phyloP scores from a whole-genome alignment of 73 alveolate genomes.

The Paramecium sonneborni region DNA sequence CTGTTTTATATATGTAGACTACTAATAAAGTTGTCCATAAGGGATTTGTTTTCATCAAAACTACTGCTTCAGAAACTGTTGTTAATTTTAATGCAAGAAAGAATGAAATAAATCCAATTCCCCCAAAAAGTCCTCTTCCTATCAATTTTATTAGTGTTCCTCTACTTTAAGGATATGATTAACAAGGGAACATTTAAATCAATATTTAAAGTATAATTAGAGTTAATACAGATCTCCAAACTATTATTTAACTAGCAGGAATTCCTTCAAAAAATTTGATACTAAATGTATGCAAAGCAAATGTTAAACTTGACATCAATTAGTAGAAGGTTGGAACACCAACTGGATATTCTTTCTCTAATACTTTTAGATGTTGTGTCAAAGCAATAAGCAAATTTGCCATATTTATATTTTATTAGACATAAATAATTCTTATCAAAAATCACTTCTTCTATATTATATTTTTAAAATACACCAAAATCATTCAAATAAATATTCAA shows the following conservation, averaged over 20 bases:
- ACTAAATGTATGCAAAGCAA: neutral
- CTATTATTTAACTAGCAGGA: neutral
- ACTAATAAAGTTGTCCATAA: conserved; percentile 31
- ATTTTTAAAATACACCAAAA: no score
- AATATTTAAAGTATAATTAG: neutral
- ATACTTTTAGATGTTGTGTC: neutral
- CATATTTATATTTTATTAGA: neutral
- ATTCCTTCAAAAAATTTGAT: neutral
- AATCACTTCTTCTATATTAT: neutral
- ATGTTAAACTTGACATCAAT: neutral
- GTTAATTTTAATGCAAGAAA: neutral
- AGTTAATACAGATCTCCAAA: neutral
- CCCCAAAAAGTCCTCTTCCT: conserved; percentile 22
- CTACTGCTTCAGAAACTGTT: conserved; percentile 25
- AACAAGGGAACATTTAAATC: neutral
- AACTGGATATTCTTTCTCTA: neutral
- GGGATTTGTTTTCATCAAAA: neutral
- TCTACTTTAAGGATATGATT: neutral
- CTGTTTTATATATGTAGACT: neutral
- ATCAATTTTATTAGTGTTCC: neutral
- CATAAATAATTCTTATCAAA: neutral
- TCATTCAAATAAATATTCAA: neutral
- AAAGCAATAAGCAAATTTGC: neutral
- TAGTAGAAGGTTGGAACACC: neutral
- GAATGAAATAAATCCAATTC: neutral